phyloP scores from a whole-genome alignment of 2,329 filamentous ascomycete genomes.

The Xylariomycetidae sp. region DNA sequence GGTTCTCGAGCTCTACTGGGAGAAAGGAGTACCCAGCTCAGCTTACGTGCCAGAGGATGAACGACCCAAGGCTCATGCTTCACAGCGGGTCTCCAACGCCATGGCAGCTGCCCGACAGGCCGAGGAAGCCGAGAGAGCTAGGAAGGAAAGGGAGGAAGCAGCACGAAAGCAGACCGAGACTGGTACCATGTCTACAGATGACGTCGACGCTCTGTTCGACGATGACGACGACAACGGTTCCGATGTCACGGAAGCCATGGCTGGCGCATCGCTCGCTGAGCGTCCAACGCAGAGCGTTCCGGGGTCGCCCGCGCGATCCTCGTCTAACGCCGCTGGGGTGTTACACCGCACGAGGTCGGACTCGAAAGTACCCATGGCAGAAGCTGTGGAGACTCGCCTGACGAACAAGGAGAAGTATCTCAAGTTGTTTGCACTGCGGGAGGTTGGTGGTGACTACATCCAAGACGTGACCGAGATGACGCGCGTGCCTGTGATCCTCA shows the following conservation, averaged over 20 bases:
- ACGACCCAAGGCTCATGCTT: conserved; percentile 75
- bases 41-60: conserved; percentile 96
- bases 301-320: conserved; percentile 77
- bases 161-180: conserved; percentile 92
- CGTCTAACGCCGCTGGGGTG: conserved; percentile 57
- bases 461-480: conserved; percentile 99
- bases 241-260: conserved; percentile 85
- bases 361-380: conserved; percentile 75
- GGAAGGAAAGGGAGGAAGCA: conserved; percentile 84
- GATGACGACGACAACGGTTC: conserved; percentile 86
- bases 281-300: conserved; percentile 94
- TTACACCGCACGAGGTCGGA: conserved; percentile 90
- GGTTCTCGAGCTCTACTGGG: conserved; percentile 95
- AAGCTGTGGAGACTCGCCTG: conserved; percentile 73
- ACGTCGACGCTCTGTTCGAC: conserved; percentile 92
- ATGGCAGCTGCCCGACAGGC: conserved; percentile 74
- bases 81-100: conserved; percentile 69
- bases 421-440: conserved; percentile 80
- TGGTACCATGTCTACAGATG: conserved; percentile 87
- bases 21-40: conserved; percentile 96
- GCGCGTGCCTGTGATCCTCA: conserved; percentile 92
- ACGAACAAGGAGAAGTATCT: conserved; percentile 96
- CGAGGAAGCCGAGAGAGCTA: conserved; percentile 74
- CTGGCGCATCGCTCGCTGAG: conserved; percentile 83
- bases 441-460: conserved; percentile 93